Evolutionary conservation across 2,329 filamentous ascomycete genomes (phyloP).

Genomic region (Verticillium longisporum): DNA sequence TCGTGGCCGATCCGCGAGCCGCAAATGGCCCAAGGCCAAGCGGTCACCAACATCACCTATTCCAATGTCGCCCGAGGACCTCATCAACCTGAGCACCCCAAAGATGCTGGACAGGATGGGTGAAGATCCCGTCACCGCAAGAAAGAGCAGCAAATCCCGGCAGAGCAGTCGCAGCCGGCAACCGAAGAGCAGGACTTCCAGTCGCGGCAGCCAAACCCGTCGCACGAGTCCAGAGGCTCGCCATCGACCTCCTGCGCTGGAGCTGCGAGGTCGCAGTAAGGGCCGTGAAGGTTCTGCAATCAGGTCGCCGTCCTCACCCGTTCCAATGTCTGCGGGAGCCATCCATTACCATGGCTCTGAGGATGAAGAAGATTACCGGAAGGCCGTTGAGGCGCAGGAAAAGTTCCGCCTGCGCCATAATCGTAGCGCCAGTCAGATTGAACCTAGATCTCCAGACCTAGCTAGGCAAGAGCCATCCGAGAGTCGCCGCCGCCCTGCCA

Average conservation of each 20-base stretch:
- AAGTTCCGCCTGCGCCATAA: slow-evolving; percentile 48
- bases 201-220: slow-evolving; percentile 28
- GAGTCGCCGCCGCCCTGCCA: slow-evolving; percentile 25
- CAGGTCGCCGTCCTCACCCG: slow-evolving; percentile 73
- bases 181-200: slow-evolving; percentile 39
- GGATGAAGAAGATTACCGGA: slow-evolving; percentile 57
- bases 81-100: slow-evolving; percentile 54
- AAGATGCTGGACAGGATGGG: slow-evolving; percentile 19
- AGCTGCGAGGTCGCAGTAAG: slow-evolving; percentile 56
- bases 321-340: slow-evolving; percentile 63
- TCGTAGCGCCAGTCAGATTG: slow-evolving; percentile 40
- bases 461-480: slow-evolving; percentile 29
- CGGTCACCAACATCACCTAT: slow-evolving; percentile 86
- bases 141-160: slow-evolving; percentile 30
- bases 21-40: slow-evolving; percentile 68
- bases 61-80: slow-evolving; percentile 88
- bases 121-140: slow-evolving; percentile 35
- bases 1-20: slow-evolving; percentile 58
- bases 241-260: slow-evolving; percentile 19
- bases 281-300: slow-evolving; percentile 50
- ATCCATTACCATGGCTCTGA: slow-evolving; percentile 49
- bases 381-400: slow-evolving; percentile 46
- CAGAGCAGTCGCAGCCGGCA: not conserved
- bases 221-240: not conserved
- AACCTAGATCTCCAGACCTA: slow-evolving; percentile 27